Evolutionary conservation across 208 protist genomes (phyloP).

Genomic region (Phytomonas sp.): DNA sequence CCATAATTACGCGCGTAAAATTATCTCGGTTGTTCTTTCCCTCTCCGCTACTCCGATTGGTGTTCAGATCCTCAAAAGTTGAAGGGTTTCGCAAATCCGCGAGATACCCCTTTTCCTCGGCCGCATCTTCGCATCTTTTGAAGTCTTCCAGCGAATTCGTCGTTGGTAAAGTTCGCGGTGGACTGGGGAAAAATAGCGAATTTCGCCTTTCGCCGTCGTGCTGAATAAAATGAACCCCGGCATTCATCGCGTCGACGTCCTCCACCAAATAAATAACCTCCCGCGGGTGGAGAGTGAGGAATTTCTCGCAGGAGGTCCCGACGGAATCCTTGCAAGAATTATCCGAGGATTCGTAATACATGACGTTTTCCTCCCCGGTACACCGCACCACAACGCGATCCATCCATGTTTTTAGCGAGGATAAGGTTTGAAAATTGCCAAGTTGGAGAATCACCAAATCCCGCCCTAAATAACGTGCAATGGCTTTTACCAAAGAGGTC

Average conservation of each 20-base stretch:
- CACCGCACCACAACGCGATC: constrained; percentile 25
- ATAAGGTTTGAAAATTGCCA: constrained; percentile 52
- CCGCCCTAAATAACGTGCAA: constrained; percentile 64
- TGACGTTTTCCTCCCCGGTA: constrained; percentile 10
- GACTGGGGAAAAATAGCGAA: too few relatives aligned
- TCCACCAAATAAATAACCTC: constrained; percentile 77
- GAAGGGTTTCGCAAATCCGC: not conserved
- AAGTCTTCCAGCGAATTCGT: too few relatives aligned
- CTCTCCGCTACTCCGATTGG: constrained; percentile 11
- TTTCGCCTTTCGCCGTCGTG: too few relatives aligned
- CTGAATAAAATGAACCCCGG: not conserved
- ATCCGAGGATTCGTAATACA: constrained; percentile 9
- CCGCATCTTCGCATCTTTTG: not conserved
- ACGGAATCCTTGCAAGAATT: not conserved
- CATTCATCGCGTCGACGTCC: constrained; percentile 67
- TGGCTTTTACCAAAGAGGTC: constrained; percentile 82
- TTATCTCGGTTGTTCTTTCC: not conserved
- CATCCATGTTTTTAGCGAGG: constrained; percentile 47
- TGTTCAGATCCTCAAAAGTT: constrained; percentile 1
- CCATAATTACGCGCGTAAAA: too few relatives aligned
- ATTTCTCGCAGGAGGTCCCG: not conserved
- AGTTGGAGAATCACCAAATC: constrained; percentile 73
- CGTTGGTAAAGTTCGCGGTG: too few relatives aligned
- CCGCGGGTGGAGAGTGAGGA: constrained; percentile 20
- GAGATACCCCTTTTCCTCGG: too few relatives aligned